Conservation (phyloP, 2,329 filamentous ascomycete genomes). For the Escovopsis sp. region DNA sequence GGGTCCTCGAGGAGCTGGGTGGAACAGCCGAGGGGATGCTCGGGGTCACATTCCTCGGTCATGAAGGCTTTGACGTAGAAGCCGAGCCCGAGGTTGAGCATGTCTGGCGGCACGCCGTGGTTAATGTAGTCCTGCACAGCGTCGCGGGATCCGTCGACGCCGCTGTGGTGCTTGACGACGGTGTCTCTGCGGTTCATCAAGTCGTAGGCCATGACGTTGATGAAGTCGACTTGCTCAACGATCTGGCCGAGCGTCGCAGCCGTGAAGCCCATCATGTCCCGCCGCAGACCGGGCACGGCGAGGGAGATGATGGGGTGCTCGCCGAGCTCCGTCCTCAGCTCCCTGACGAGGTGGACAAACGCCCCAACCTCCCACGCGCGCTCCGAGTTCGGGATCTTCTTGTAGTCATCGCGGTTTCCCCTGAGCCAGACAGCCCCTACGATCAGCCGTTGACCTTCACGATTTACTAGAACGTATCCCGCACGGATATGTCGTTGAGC, state of each 20-base stretch:
- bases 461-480: background rate
- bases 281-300: conserved; percentile 48
- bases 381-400: conserved; percentile 40
- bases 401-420: conserved; percentile 59
- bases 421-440: conserved; percentile 9
- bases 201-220: conserved; percentile 58
- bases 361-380: conserved; percentile 47
- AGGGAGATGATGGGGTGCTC: conserved; percentile 47
- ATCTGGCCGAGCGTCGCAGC: conserved; percentile 41
- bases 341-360: conserved; percentile 44
- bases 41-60: conserved; percentile 27
- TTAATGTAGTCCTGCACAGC: conserved; percentile 44
- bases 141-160: conserved; percentile 37
- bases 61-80: conserved; percentile 53
- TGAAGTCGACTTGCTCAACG: conserved; percentile 42
- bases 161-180: conserved; percentile 48
- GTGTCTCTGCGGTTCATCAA: conserved; percentile 54
- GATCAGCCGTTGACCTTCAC: background rate
- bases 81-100: conserved; percentile 49
- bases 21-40: conserved; percentile 34
- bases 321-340: conserved; percentile 42
- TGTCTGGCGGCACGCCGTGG: conserved; percentile 32
- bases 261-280: conserved; percentile 55
- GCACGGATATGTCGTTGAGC: background rate
- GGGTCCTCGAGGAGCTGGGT: conserved; percentile 43